Evolutionary conservation across 2,329 filamentous ascomycete species (phyloP).

Genomic region (Alternaria gaisen): DNA sequence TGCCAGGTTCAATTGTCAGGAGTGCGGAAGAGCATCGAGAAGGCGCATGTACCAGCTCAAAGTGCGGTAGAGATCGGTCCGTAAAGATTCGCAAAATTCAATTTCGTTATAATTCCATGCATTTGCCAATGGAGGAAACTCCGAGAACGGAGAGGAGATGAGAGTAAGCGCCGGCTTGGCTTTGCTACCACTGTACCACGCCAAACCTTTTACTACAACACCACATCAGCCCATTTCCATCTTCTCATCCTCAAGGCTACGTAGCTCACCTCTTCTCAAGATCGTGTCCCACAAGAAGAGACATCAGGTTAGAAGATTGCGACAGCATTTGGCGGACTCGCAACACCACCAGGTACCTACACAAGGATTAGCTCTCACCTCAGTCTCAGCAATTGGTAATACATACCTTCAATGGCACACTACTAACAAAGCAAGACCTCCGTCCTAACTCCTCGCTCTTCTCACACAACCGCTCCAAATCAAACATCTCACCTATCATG

Average conservation of each 20-base stretch:
- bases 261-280: not conserved
- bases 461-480: constrained; percentile 61
- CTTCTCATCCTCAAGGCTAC: not conserved
- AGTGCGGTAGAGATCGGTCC: not conserved
- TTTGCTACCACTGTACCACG: not conserved
- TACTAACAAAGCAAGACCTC: constrained; percentile 69
- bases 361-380: not conserved
- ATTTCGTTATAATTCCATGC: not conserved
- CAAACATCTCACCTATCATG: constrained; percentile 54
- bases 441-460: constrained; percentile 62
- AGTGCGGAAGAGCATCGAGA: not conserved
- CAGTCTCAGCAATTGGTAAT: not conserved
- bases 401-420: constrained; percentile 63
- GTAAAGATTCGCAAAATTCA: not conserved
- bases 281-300: not conserved
- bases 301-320: constrained; percentile 42
- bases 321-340: constrained; percentile 50
- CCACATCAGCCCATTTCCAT: not conserved
- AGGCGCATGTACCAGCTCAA: not conserved
- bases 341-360: constrained; percentile 59
- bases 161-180: constrained; percentile 5
- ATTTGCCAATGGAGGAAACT: not conserved
- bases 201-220: not conserved
- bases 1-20: not conserved
- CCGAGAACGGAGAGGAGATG: not conserved